Conservation (phyloP, 2,329 filamentous ascomycete species). For the Ophiostoma himal-ulmi region DNA sequence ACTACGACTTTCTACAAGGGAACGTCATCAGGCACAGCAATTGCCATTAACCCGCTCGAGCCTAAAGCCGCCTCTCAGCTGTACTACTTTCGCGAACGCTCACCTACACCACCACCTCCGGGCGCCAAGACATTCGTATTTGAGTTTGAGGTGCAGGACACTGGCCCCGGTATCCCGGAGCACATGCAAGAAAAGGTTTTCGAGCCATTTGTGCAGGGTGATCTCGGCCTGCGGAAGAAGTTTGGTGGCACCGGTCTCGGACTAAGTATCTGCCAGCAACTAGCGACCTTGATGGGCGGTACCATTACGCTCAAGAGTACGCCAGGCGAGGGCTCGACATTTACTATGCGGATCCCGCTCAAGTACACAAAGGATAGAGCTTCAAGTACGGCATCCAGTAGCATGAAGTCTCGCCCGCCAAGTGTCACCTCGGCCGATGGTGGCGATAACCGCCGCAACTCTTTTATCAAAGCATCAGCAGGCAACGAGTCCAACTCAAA, state of each 20-base stretch:
- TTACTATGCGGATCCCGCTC: constrained; percentile 76
- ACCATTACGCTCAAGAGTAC: constrained; percentile 65
- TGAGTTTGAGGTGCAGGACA: constrained; percentile 85
- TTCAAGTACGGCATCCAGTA: constrained; percentile 52
- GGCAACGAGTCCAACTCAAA: constrained; percentile 25
- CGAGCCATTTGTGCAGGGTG: constrained; percentile 92
- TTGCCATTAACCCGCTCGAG: constrained; percentile 59
- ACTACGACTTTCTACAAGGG: constrained; percentile 28
- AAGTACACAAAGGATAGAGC: constrained; percentile 62
- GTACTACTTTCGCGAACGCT: constrained; percentile 47
- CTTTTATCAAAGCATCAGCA: constrained; percentile 27
- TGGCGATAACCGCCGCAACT: constrained; percentile 34
- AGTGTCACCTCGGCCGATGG: constrained; percentile 43
- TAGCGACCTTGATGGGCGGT: constrained; percentile 78
- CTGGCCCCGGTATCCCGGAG: constrained; percentile 76
- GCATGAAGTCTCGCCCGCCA: constrained; percentile 44
- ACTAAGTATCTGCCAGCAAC: constrained; percentile 80
- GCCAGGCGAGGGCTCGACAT: constrained; percentile 68
- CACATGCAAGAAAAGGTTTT: constrained; percentile 78
- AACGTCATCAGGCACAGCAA: constrained; percentile 45
- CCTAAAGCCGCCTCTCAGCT: constrained; percentile 42
- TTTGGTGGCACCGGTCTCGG: constrained; percentile 85
- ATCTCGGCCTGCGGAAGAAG: constrained; percentile 80
- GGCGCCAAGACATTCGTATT: constrained; percentile 65
- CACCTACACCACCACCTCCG: constrained; percentile 54